Conservation (phyloP, 441 rosid species). For the Populus hybrid region DNA sequence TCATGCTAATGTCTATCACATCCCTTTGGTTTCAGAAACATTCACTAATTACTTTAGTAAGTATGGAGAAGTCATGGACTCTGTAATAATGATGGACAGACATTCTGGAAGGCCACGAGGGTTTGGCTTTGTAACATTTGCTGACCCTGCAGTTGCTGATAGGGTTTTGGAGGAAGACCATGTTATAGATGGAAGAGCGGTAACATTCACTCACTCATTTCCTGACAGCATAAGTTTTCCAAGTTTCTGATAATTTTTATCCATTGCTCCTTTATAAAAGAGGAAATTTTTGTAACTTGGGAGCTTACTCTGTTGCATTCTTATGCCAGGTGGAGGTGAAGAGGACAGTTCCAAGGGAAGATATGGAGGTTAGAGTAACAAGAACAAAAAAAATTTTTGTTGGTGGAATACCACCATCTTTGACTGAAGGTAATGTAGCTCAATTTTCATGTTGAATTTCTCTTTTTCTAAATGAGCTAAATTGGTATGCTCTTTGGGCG, state of each 20-base stretch:
- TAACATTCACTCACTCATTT: slow-evolving; percentile 4
- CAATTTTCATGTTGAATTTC: background rate
- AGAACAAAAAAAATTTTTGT: slow-evolving; percentile 85
- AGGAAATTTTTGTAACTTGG: background rate
- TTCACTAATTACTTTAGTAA: slow-evolving; percentile 76
- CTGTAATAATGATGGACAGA: slow-evolving; percentile 87
- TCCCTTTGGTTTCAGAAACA: slow-evolving; percentile 41
- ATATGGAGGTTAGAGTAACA: slow-evolving; percentile 47
- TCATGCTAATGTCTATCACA: background rate
- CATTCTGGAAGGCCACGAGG: slow-evolving; percentile 86
- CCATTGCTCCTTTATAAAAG: background rate
- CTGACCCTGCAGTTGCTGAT: slow-evolving; percentile 73
- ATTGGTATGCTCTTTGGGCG: background rate
- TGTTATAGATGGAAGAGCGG: slow-evolving; percentile 71
- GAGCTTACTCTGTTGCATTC: slow-evolving; percentile 12
- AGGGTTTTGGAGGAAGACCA: slow-evolving; percentile 75
- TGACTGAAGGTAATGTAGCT: slow-evolving; percentile 59
- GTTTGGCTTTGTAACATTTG: slow-evolving; percentile 84
- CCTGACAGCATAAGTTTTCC: background rate
- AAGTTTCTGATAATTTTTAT: background rate
- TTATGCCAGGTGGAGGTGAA: slow-evolving; percentile 81
- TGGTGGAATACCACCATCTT: slow-evolving; percentile 78
- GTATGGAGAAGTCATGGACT: slow-evolving; percentile 83
- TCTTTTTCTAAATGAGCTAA: background rate
- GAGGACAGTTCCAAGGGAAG: slow-evolving; percentile 82